Evolutionary conservation across 1,139 yeast genomes (phyloP).

Genomic region (Hyphopichia pseudoburtonii): DNA sequence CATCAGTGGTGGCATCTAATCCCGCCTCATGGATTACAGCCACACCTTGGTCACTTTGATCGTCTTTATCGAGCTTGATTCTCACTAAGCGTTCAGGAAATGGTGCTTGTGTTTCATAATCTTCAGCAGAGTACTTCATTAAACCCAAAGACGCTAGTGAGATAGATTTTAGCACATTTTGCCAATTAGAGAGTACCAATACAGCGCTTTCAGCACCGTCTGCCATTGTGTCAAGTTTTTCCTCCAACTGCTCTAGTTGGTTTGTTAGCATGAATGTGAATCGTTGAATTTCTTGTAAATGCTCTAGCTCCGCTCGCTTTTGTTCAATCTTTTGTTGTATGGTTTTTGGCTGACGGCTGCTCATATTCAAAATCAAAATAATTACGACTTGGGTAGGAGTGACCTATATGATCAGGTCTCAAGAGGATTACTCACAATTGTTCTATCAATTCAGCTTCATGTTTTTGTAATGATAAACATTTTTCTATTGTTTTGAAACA

Average conservation of each 20-base stretch:
- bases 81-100: conserved; percentile 64
- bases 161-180: conserved; percentile 62
- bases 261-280: conserved; percentile 47
- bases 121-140: conserved; percentile 45
- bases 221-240: conserved; percentile 49
- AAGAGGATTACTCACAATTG: too few relatives aligned
- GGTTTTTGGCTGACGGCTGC: background rate
- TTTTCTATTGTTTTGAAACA: too few relatives aligned
- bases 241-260: conserved; percentile 50
- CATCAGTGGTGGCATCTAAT: too few relatives aligned
- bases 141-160: conserved; percentile 67
- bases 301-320: conserved; percentile 54
- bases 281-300: conserved; percentile 48
- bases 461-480: too few relatives aligned
- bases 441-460: too few relatives aligned
- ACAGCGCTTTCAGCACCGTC: conserved; percentile 61
- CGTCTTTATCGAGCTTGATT: conserved; percentile 48
- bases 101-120: conserved; percentile 38
- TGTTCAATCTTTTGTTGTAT: conserved; percentile 37
- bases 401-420: too few relatives aligned
- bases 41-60: conserved; percentile 8
- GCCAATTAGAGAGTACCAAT: conserved; percentile 65
- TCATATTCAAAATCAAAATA: too few relatives aligned
- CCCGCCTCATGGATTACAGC: too few relatives aligned
- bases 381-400: too few relatives aligned